A percentile compares a stretch with the other conserved stretches of the same genome.
Evolutionary conservation across 495 filamentous ascomycete species (phyloP).

Genomic region (Darksidea phi): DNA sequence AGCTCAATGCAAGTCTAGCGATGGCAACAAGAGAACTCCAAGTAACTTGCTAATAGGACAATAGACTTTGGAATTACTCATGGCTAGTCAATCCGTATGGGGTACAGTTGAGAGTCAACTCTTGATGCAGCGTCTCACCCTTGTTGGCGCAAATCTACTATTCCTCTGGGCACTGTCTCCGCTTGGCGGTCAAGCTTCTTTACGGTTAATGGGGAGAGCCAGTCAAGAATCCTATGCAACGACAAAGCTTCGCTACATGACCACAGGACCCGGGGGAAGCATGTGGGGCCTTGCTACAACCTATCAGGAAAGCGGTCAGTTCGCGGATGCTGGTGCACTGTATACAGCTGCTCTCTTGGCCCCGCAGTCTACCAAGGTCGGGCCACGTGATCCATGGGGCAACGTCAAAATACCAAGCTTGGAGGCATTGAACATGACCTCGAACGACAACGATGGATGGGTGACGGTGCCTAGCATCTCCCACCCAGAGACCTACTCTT

Average conservation of each 20-base stretch:
- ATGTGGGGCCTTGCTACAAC: conserved; percentile 6
- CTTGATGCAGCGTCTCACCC: conserved; percentile 26
- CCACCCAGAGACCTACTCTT: conserved; percentile 16
- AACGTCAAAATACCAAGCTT: conserved; percentile 35
- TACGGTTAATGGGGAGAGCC: conserved; percentile 25
- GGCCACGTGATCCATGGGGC: conserved; percentile 33
- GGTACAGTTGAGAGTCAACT: conserved; percentile 33
- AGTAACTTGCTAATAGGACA: background rate
- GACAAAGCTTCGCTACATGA: conserved; percentile 29
- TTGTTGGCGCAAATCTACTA: conserved; percentile 32
- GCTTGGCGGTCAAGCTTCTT: conserved; percentile 35
- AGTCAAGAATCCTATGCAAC: background rate
- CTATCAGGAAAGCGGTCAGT: conserved; percentile 7
- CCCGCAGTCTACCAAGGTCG: conserved; percentile 15
- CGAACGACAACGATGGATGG: conserved; percentile 24
- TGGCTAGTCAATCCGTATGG: conserved; percentile 36
- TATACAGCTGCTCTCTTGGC: conserved; percentile 26
- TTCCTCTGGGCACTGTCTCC: conserved; percentile 36
- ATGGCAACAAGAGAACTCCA: background rate
- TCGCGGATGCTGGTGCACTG: conserved; percentile 9
- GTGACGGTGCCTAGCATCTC: conserved; percentile 9
- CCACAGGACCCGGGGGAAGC: conserved; percentile 27
- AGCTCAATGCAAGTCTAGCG: conserved; percentile 23
- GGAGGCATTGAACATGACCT: conserved; percentile 13
- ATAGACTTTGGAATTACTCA: conserved; percentile 29